Evolutionary conservation across 768 basidiomycete species (phyloP).

Genomic region (Lactifluus echinatus): DNA sequence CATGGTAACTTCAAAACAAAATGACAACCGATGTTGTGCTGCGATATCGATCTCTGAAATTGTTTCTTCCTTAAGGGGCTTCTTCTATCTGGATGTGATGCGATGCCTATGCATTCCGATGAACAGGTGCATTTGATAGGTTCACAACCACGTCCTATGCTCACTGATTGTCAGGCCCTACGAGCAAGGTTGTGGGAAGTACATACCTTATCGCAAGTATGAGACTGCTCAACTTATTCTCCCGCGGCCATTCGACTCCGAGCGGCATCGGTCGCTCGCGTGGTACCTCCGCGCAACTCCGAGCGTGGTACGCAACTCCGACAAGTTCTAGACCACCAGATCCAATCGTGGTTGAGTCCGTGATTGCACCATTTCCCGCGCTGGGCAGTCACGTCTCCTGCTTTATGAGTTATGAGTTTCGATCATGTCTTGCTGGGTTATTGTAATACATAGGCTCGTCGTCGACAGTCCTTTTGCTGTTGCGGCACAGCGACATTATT

Average conservation of each 20-base stretch:
- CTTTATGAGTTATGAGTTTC: too few relatives aligned
- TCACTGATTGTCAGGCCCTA: not conserved
- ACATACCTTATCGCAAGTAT: not conserved
- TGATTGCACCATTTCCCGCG: too few relatives aligned
- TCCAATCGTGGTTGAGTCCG: too few relatives aligned
- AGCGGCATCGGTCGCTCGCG: not conserved
- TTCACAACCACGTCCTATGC: not conserved
- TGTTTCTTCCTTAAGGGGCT: not conserved
- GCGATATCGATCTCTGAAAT: not conserved
- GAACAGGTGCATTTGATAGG: not conserved
- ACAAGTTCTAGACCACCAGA: not conserved
- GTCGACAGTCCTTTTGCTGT: too few relatives aligned
- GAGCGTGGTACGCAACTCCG: too few relatives aligned
- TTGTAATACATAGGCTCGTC: too few relatives aligned
- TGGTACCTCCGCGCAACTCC: not conserved
- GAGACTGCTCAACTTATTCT: not conserved
- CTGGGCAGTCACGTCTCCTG: too few relatives aligned
- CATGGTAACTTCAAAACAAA: not conserved
- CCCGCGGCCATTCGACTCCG: conserved; percentile 22
- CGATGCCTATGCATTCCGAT: not conserved
- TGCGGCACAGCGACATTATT: too few relatives aligned
- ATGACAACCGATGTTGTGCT: not conserved
- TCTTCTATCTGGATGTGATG: not conserved
- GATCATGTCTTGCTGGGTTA: too few relatives aligned
- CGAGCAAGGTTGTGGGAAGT: not conserved